Evolutionary conservation across 208 protist genomes (phyloP).

Genomic region (Angomonas deanei): DNA sequence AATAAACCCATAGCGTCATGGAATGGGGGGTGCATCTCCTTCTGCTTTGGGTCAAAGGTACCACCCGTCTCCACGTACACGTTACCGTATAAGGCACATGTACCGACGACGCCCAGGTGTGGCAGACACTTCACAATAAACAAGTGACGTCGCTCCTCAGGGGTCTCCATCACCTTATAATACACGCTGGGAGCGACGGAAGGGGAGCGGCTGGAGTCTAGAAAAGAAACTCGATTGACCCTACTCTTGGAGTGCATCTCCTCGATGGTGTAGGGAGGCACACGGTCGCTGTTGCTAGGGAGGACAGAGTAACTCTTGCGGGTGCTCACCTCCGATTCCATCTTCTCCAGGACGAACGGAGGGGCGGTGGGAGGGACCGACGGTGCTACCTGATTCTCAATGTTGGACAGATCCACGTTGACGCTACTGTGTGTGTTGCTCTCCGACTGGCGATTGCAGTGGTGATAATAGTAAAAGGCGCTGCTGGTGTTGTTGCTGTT

Average conservation of each 20-base stretch:
- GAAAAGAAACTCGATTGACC: neutral
- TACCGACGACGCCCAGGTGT: neutral
- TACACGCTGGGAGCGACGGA: neutral
- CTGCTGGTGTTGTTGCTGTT: neutral
- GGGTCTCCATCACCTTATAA: neutral
- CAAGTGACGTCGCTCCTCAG: conserved; percentile 1
- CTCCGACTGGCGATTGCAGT: neutral
- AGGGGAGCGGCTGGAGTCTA: neutral
- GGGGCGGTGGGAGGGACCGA: neutral
- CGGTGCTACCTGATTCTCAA: neutral
- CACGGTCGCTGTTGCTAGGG: neutral
- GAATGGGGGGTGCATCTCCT: neutral
- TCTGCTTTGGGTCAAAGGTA: conserved; percentile 7
- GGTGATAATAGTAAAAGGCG: neutral
- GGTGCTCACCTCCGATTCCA: neutral
- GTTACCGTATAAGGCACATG: conserved; percentile 8
- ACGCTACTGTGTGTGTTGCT: no score
- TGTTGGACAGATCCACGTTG: no score
- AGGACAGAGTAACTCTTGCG: neutral
- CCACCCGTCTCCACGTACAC: conserved; percentile 7
- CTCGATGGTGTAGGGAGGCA: neutral
- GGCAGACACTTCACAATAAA: conserved; percentile 3
- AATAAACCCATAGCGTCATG: conserved; percentile 3
- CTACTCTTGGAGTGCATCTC: neutral
- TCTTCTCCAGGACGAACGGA: neutral